These are phyloP conservation scores for Calonectria montana DNA, from an alignment of 2,329 filamentous ascomycete species.

Conservation along the genomic window DNA sequence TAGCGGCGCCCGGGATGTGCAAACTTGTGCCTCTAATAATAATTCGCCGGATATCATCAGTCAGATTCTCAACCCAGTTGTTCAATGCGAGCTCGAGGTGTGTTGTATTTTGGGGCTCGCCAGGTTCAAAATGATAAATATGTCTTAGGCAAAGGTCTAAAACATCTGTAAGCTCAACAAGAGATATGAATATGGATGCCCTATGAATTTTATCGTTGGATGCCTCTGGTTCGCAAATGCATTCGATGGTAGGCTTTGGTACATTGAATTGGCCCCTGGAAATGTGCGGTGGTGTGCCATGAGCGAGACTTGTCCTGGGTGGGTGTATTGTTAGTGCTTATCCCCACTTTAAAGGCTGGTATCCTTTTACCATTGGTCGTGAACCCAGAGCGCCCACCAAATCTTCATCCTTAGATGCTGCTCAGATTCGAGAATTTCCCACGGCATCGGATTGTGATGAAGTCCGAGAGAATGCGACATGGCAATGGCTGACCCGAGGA, in stretches of 20 bases:
- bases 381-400: slow-evolving; percentile 67
- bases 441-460: slow-evolving; percentile 63
- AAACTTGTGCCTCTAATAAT: slow-evolving; percentile 56
- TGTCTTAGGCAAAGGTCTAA: slow-evolving; percentile 46
- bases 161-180: slow-evolving; percentile 57
- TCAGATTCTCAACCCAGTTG: slow-evolving; percentile 58
- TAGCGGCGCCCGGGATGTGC: slow-evolving; percentile 57
- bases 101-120: slow-evolving; percentile 37
- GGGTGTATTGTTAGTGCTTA: slow-evolving; percentile 12
- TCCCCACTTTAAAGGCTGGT: background rate
- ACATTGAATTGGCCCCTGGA: slow-evolving; percentile 60
- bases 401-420: slow-evolving; percentile 64
- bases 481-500: slow-evolving; percentile 62
- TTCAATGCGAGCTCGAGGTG: slow-evolving; percentile 53
- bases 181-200: slow-evolving; percentile 56
- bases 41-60: slow-evolving; percentile 50
- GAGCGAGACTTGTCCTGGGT: slow-evolving; percentile 62
- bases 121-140: slow-evolving; percentile 50
- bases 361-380: slow-evolving; percentile 63
- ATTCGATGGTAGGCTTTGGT: slow-evolving; percentile 52
- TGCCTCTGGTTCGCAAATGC: slow-evolving; percentile 43
- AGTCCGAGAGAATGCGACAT: slow-evolving; percentile 66
- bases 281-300: slow-evolving; percentile 64
- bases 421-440: slow-evolving; percentile 63
- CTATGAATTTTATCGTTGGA: slow-evolving; percentile 34